Evolutionary conservation across 2,329 filamentous ascomycete species (phyloP).

Genomic region (Zasmidium citrigriseum): DNA sequence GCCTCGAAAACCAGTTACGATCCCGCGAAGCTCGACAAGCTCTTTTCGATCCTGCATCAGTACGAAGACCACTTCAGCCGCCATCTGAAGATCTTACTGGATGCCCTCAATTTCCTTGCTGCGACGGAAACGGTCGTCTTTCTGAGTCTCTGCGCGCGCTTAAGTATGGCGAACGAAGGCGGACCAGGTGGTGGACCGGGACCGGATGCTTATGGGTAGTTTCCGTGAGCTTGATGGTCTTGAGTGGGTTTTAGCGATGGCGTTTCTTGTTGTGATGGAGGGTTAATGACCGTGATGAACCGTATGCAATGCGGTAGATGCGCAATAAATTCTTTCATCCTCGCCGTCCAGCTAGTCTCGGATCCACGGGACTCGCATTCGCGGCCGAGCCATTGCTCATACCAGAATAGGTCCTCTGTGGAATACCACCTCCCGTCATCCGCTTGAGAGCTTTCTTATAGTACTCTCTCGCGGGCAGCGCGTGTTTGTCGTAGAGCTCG

Average conservation of each 20-base stretch:
- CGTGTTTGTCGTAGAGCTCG: constrained; percentile 23
- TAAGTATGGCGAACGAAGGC: constrained; percentile 80
- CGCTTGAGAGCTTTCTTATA: constrained; percentile 22
- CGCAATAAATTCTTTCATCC: neutral
- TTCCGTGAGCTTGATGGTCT: neutral
- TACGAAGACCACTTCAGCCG: constrained; percentile 93
- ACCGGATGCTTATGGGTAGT: constrained; percentile 22
- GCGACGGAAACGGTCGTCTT: constrained; percentile 96
- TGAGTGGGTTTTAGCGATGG: constrained; percentile 12
- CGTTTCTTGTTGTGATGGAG: constrained; percentile 6
- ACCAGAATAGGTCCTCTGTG: neutral
- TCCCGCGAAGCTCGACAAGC: constrained; percentile 65
- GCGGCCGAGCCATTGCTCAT: neutral
- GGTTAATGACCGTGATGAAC: neutral
- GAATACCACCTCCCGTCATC: neutral
- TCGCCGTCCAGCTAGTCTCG: neutral
- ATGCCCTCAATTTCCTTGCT: constrained; percentile 94
- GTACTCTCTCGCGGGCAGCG: constrained; percentile 14
- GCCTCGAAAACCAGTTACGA: constrained; percentile 43
- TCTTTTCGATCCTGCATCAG: constrained; percentile 84
- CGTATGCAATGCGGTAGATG: too few species aligned
- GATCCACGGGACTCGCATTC: neutral
- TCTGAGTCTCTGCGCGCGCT: constrained; percentile 77
- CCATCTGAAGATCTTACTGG: constrained; percentile 89
- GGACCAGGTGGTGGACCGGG: constrained; percentile 28